Conservation (phyloP, 2,329 filamentous ascomycete species). For the Colletotrichum liaoningense region DNA sequence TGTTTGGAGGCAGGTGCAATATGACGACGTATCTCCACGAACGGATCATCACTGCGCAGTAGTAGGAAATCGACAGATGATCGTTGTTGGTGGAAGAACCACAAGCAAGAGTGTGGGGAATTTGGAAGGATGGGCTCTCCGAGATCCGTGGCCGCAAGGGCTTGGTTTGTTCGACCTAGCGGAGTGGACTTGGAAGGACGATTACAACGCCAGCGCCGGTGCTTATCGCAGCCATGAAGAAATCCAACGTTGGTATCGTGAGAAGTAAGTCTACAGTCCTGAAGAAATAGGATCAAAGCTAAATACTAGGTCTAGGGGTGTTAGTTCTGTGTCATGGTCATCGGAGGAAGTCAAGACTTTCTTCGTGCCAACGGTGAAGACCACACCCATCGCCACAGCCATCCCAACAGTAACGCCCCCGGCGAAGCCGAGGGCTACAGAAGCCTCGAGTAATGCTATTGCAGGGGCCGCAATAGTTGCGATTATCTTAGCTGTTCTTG, state of each 20-base stretch:
- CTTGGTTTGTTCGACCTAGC: neutral
- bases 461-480: too few species aligned
- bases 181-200: neutral
- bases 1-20: neutral
- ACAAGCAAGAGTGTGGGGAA: neutral
- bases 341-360: neutral
- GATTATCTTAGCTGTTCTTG: too few species aligned
- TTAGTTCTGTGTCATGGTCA: neutral
- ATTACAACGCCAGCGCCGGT: neutral
- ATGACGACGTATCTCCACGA: neutral
- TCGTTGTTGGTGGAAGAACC: neutral
- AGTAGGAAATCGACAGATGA: neutral
- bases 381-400: too few species aligned
- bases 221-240: neutral
- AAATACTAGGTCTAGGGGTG: neutral
- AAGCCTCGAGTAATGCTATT: too few species aligned
- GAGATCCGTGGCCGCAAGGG: neutral
- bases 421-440: too few species aligned
- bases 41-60: neutral
- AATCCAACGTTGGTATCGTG: neutral
- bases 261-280: neutral
- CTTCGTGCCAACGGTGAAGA: neutral
- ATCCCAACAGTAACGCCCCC: too few species aligned
- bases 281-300: neutral
- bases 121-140: neutral